Percentiles rank a stretch among this genome's conserved stretches.
Conservation (phyloP, 2,329 filamentous ascomycete species). For the Arachnomyces sp. region DNA sequence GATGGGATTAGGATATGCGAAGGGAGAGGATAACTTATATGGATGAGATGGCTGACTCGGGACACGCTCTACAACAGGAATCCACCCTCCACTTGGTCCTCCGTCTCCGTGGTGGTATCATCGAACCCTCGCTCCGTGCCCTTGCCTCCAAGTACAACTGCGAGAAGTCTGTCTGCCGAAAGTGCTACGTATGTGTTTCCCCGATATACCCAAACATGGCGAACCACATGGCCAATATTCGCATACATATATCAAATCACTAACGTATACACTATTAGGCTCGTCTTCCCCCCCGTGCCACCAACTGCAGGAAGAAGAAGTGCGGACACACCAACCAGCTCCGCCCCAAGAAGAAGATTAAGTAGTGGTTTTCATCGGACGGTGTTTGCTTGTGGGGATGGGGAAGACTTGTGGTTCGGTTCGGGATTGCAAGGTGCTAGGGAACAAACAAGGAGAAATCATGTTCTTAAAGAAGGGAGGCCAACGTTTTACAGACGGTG, state of each 20-base stretch:
- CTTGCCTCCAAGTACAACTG: slow-evolving; percentile 99
- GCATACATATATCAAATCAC: not conserved
- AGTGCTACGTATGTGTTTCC: slow-evolving; percentile 81
- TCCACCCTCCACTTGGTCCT: slow-evolving; percentile 78
- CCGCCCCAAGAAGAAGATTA: slow-evolving; percentile 99
- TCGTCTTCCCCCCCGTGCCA: slow-evolving; percentile 92
- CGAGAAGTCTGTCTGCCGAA: slow-evolving; percentile 99
- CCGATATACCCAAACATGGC: not conserved
- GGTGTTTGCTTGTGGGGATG: slow-evolving; percentile 15
- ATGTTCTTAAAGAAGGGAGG: slow-evolving; percentile 13
- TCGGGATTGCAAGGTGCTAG: slow-evolving; percentile 6
- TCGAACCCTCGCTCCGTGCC: slow-evolving; percentile 97
- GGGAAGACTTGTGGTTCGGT: slow-evolving; percentile 24
- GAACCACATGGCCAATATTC: not conserved
- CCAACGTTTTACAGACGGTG: slow-evolving; percentile 6
- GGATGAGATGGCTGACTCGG: not conserved
- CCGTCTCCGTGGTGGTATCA: slow-evolving; percentile 76
- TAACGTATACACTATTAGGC: slow-evolving; percentile 34
- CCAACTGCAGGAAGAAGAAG: slow-evolving; percentile 99
- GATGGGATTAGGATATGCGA: slow-evolving; percentile 4
- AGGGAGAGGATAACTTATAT: not conserved
- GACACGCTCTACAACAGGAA: slow-evolving; percentile 39
- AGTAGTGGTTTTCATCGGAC: slow-evolving; percentile 44
- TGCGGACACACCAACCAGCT: slow-evolving; percentile 99
- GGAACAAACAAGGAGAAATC: slow-evolving; percentile 9